phyloP scores from a whole-genome alignment of 805 yeast species.

The Cyberlindnera euphorbiae region DNA sequence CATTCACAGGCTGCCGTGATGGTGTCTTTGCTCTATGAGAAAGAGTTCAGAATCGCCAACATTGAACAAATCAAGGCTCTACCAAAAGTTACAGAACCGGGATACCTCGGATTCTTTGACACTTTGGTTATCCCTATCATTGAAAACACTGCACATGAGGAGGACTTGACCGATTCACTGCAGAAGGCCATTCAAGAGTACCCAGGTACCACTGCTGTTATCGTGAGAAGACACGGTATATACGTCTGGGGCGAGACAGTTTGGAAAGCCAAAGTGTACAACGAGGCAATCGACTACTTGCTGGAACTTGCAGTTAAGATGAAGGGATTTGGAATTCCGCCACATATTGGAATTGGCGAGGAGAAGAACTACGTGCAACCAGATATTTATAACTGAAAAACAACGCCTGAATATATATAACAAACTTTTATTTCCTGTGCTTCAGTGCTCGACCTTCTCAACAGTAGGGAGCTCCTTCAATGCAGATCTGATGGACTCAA shows the following conservation, averaged over 20 bases:
- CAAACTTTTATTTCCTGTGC: background rate
- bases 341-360: slow-evolving; percentile 33
- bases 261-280: slow-evolving; percentile 89
- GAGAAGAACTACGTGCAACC: slow-evolving; percentile 26
- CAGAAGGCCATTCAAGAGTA: slow-evolving; percentile 59
- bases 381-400: slow-evolving; percentile 19
- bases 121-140: slow-evolving; percentile 83
- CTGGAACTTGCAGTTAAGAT: slow-evolving; percentile 81
- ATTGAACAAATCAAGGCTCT: slow-evolving; percentile 93
- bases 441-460: slow-evolving; percentile 35
- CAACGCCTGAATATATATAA: background rate
- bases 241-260: slow-evolving; percentile 95
- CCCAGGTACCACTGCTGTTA: slow-evolving; percentile 78
- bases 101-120: slow-evolving; percentile 68
- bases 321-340: slow-evolving; percentile 64
- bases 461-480: slow-evolving; percentile 52
- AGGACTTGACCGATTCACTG: slow-evolving; percentile 66
- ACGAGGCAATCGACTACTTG: slow-evolving; percentile 89
- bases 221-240: slow-evolving; percentile 90
- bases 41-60: slow-evolving; percentile 70
- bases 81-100: slow-evolving; percentile 47
- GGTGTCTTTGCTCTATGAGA: slow-evolving; percentile 63
- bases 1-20: slow-evolving; percentile 89
- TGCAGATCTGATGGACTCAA: slow-evolving; percentile 61
- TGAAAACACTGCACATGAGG: slow-evolving; percentile 86